phyloP scores from a whole-genome alignment of 1,284 basidiomycete genomes.

The Termitomyces sp. region DNA sequence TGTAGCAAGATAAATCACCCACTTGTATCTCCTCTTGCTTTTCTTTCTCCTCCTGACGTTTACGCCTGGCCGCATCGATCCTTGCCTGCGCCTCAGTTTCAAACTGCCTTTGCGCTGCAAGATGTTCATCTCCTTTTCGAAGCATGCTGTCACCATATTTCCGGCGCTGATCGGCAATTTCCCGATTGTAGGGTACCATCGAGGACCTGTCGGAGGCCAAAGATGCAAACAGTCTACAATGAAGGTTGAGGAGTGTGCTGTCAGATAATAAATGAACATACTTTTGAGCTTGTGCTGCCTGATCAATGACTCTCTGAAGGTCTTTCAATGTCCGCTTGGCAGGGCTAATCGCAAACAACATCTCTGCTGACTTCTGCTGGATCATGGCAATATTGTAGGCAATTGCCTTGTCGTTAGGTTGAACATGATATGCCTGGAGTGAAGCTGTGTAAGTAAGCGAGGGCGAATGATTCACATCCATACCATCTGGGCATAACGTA shows the following conservation, averaged over 20 bases:
- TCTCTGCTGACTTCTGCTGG: conserved; percentile 88
- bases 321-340: conserved; percentile 78
- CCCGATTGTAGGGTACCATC: conserved; percentile 77
- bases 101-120: conserved; percentile 66
- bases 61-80: conserved; percentile 68
- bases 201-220: conserved; percentile 70
- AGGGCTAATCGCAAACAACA: conserved; percentile 71
- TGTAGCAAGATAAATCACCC: conserved; percentile 14
- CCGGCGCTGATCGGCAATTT: conserved; percentile 82
- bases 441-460: conserved; percentile 2
- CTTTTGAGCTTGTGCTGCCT: conserved; percentile 87
- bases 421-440: conserved; percentile 71
- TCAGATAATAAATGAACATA: conserved; percentile 29
- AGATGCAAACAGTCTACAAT: conserved; percentile 69
- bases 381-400: conserved; percentile 96
- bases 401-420: conserved; percentile 83
- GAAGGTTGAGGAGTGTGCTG: background rate
- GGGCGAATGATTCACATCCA: conserved; percentile 14
- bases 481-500: conserved; percentile 77
- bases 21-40: conserved; percentile 59
- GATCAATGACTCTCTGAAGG: conserved; percentile 70
- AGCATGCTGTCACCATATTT: conserved; percentile 86
- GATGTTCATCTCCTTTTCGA: conserved; percentile 73
- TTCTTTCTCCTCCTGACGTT: conserved; percentile 62
- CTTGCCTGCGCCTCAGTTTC: conserved; percentile 72